Conservation (phyloP, 306 rosid species). For the Urtica urens region DNA sequence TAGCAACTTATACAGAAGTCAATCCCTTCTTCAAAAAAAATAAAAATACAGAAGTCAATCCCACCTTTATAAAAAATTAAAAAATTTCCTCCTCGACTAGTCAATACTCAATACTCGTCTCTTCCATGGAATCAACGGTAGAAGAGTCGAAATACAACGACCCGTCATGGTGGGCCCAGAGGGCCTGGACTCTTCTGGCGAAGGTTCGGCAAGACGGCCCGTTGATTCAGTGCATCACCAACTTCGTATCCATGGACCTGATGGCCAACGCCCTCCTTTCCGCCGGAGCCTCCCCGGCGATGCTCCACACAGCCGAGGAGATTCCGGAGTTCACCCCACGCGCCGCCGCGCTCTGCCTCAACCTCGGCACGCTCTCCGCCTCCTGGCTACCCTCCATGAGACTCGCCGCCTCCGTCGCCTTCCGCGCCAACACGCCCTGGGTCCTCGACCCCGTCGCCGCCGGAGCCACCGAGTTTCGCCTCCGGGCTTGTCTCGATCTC, state of each 20-base stretch:
- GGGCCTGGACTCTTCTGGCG: conserved; percentile 38
- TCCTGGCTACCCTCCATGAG: conserved; percentile 63
- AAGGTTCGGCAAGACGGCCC: conserved; percentile 48
- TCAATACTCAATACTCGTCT: too few species aligned
- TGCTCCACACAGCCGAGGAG: conserved; percentile 64
- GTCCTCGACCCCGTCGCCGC: conserved; percentile 85
- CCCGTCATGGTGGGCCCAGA: conserved; percentile 27
- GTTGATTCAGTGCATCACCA: conserved; percentile 81
- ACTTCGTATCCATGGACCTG: conserved; percentile 84
- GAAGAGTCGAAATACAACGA: not conserved
- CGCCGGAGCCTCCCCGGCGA: conserved; percentile 83
- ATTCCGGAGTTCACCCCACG: conserved; percentile 66
- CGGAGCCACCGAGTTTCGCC: conserved; percentile 54
- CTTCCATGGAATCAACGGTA: not conserved
- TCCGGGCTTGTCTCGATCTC: conserved; percentile 58
- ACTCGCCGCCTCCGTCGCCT: conserved; percentile 37
- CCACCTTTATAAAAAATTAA: too few species aligned
- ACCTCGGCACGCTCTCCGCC: conserved; percentile 67
- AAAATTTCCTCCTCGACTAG: too few species aligned
- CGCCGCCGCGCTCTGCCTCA: conserved; percentile 46
- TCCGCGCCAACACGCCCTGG: conserved; percentile 45
- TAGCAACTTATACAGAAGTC: too few species aligned
- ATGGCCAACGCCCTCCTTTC: conserved; percentile 79
- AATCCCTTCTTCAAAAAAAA: too few species aligned
- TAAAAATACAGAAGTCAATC: too few species aligned